Evolutionary conservation across 768 basidiomycete species (phyloP), one percentile per base, ranked within the genome.

Genomic region (Myochromella boudieri): DNA sequence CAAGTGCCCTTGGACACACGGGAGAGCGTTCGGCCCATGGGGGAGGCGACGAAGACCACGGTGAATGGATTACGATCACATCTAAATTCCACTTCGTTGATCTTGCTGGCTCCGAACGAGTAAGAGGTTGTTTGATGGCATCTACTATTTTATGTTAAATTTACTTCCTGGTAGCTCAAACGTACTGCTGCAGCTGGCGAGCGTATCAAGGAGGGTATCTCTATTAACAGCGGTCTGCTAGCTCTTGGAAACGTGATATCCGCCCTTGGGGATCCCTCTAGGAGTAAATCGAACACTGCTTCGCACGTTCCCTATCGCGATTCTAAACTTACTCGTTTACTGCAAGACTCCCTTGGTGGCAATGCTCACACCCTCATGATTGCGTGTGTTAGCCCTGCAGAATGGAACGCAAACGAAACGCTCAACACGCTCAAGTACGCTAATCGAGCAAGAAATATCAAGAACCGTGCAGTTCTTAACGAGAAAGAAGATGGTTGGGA

Each of bases 51-150:
- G 84, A 84, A 12, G 86, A 84, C 9, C 52, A 68, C 3, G 87
- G 89, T 2, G 91, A 93, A 50, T 97, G 93, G 91, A 75, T 86
- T 11, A 94, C 91, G 0, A 81, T 95, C 32, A 82, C 87, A 28
- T 94, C 91, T 37, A 99, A 99, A 63, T 97, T 98, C 69, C 95
- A 99, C 67, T 97, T 97, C 56, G 97, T 99, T 21, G 97, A 99
- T 70, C 68, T 99, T 60, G 97, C 97, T 21, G 97, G 97, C 29
- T 95, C 91, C 31, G 97, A 99, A 72, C 74, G 97, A 58, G 89
- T 93, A 65, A 63, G 85, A 70, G 21, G 33, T 46, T 40, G 49
- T 10, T 46, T 42, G 27, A 28, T 37, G 47, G 14, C 31, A 52
- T 39, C 43, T 45, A 51, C 17, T 46, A 20, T 44, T 50, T 60